A percentile compares a stretch with the other conserved stretches of the same genome.
Evolutionary conservation across 768 basidiomycete genomes (phyloP).

Genomic region (Termitomyces sp.): DNA sequence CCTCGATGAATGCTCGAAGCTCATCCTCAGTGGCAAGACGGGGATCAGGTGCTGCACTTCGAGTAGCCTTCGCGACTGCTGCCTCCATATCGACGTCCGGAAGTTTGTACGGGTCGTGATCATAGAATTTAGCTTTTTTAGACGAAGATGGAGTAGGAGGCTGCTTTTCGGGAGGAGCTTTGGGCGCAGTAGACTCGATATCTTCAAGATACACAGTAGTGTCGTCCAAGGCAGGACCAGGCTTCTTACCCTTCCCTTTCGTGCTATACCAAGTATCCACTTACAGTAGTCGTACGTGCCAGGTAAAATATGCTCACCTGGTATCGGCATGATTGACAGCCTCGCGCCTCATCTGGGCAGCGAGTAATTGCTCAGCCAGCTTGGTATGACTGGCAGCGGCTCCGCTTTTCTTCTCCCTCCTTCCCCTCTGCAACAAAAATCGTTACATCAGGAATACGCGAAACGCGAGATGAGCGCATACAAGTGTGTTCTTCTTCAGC

Average conservation of each 20-base stretch:
- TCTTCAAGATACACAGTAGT: constrained; percentile 89
- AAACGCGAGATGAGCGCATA: constrained; percentile 29
- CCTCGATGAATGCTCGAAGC: constrained; percentile 86
- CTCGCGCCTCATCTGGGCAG: constrained; percentile 88
- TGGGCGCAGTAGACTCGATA: constrained; percentile 48
- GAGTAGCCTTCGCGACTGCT: constrained; percentile 56
- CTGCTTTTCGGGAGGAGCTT: constrained; percentile 44
- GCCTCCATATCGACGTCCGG: constrained; percentile 76
- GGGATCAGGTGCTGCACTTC: constrained; percentile 68
- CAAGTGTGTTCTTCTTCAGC: constrained; percentile 86
- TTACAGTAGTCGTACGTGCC: not conserved
- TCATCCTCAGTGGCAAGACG: constrained; percentile 96
- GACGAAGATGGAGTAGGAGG: constrained; percentile 40
- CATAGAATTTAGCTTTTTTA: constrained; percentile 61
- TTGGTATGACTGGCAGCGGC: constrained; percentile 82
- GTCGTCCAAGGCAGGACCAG: constrained; percentile 49
- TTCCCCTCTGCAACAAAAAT: constrained; percentile 53
- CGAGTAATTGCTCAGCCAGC: constrained; percentile 87
- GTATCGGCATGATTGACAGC: constrained; percentile 50
- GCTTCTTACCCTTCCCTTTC: constrained; percentile 42
- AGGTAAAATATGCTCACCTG: not conserved
- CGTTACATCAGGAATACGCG: not conserved
- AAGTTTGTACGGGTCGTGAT: constrained; percentile 90
- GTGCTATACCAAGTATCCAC: constrained; percentile 7
- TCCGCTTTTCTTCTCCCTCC: constrained; percentile 88